Conservation (phyloP, 306 rosid genomes). For the Geum urbanum region DNA sequence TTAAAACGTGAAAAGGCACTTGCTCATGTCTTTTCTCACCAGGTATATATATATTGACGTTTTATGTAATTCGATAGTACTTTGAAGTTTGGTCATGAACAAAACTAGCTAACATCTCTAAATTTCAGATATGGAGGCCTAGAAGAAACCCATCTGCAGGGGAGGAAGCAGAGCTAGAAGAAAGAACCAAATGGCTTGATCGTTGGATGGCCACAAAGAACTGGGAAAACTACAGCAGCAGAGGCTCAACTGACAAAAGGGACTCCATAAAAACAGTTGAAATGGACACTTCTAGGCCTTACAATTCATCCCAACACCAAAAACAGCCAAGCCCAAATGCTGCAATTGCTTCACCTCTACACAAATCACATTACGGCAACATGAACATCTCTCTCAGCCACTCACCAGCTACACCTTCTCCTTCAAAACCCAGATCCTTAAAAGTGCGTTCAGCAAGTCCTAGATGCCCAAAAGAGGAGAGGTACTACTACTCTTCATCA, state of each 20-base stretch:
- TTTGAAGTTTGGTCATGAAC: background rate
- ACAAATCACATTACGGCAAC: slow-evolving; percentile 16
- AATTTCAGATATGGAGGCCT: slow-evolving; percentile 26
- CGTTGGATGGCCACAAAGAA: slow-evolving; percentile 38
- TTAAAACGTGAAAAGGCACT: slow-evolving; percentile 39
- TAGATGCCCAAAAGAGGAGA: background rate
- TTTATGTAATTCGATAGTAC: background rate
- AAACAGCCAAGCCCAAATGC: slow-evolving; percentile 11
- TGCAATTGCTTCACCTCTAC: slow-evolving; percentile 16
- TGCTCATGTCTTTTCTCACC: slow-evolving; percentile 36
- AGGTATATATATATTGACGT: slow-evolving; percentile 11
- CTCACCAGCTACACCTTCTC: slow-evolving; percentile 29
- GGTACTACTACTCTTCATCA: background rate
- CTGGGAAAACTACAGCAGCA: slow-evolving; percentile 13
- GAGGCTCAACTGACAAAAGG: slow-evolving; percentile 20
- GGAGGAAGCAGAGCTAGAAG: slow-evolving; percentile 31
- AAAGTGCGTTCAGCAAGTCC: slow-evolving; percentile 30
- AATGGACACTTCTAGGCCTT: slow-evolving; percentile 23
- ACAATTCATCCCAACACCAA: slow-evolving; percentile 1
- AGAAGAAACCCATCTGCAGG: slow-evolving; percentile 20
- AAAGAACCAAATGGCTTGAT: slow-evolving; percentile 34
- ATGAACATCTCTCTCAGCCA: background rate
- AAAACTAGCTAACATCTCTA: background rate
- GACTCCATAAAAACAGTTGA: slow-evolving; percentile 30
- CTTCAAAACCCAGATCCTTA: slow-evolving; percentile 16